These are phyloP conservation scores for Glaciozyma martinii DNA, from an alignment of 768 basidiomycete genomes.

Conservation along the genomic window DNA sequence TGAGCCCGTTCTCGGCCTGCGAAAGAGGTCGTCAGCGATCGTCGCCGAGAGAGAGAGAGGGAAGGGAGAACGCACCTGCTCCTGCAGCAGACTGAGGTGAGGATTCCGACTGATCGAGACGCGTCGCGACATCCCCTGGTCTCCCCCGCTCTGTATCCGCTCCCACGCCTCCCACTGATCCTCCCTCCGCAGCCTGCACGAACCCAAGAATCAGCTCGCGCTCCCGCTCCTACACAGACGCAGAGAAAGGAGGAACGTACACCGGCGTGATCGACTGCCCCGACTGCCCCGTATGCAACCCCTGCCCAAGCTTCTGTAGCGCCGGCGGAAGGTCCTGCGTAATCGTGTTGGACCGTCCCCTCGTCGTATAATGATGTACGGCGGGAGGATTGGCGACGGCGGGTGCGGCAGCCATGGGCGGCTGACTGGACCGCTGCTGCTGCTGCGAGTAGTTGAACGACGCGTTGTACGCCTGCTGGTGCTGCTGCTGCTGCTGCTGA, in stretches of 20 bases:
- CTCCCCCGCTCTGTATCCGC: constrained; percentile 57
- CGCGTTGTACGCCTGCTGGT: constrained; percentile 34
- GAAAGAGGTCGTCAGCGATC: background rate
- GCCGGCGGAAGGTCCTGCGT: constrained; percentile 96
- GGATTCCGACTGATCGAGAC: constrained; percentile 64
- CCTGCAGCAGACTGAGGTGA: constrained; percentile 81
- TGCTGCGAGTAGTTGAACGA: constrained; percentile 6
- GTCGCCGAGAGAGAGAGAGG: background rate
- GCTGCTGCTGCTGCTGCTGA: constrained; percentile 26
- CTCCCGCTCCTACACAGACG: no score
- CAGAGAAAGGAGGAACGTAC: background rate
- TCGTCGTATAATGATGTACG: constrained; percentile 36
- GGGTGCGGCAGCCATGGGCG: background rate
- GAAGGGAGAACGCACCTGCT: constrained; percentile 59
- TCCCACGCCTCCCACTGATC: constrained; percentile 97
- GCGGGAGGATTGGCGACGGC: constrained; percentile 37
- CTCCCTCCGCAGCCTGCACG: constrained; percentile 84
- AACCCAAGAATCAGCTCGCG: constrained; percentile 43
- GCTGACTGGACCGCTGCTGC: background rate
- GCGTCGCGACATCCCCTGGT: constrained; percentile 29
- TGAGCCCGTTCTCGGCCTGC: constrained; percentile 20
- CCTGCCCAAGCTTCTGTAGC: constrained; percentile 42
- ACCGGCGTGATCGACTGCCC: constrained; percentile 41
- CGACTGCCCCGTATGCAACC: constrained; percentile 66
- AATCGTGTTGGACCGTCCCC: constrained; percentile 83